phyloP scores from a whole-genome alignment of 106 monocot species.

The Platanthera zijinensis region DNA sequence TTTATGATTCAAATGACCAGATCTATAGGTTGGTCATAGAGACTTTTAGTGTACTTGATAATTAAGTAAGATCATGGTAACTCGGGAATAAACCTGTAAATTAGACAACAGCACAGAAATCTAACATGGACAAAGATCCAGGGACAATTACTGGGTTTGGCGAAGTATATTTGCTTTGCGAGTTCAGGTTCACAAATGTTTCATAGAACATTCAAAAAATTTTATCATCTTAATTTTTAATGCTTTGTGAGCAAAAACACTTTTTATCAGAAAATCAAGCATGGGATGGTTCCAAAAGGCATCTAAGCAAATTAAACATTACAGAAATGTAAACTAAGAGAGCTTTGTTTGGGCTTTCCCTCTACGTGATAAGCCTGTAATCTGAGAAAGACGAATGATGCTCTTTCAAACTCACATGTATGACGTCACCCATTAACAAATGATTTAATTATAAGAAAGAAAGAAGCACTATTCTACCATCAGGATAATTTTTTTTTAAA shows the following conservation, averaged over 20 bases:
- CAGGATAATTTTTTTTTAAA: neutral
- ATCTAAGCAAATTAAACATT: neutral
- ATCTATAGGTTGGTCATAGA: too few species aligned
- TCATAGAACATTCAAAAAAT: neutral
- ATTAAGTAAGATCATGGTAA: too few species aligned
- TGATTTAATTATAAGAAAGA: constrained; percentile 1
- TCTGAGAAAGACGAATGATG: neutral
- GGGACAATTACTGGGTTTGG: neutral
- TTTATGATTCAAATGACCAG: too few species aligned
- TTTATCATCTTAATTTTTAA: neutral
- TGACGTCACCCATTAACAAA: neutral
- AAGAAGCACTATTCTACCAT: neutral
- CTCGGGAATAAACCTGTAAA: too few species aligned
- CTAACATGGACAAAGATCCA: neutral
- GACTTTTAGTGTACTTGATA: too few species aligned
- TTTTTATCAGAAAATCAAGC: neutral
- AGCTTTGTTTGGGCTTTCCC: neutral
- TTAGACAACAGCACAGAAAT: too few species aligned
- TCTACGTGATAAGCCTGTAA: neutral
- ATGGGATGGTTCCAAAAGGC: neutral
- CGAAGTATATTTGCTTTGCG: too few species aligned
- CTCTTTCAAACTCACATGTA: neutral
- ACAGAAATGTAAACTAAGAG: neutral
- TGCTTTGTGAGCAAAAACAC: neutral
- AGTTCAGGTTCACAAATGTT: neutral